A percentile compares a stretch with the other conserved stretches of the same genome.
phyloP scores from a whole-genome alignment of 768 basidiomycete species.

The Lactifluus rugatus region DNA sequence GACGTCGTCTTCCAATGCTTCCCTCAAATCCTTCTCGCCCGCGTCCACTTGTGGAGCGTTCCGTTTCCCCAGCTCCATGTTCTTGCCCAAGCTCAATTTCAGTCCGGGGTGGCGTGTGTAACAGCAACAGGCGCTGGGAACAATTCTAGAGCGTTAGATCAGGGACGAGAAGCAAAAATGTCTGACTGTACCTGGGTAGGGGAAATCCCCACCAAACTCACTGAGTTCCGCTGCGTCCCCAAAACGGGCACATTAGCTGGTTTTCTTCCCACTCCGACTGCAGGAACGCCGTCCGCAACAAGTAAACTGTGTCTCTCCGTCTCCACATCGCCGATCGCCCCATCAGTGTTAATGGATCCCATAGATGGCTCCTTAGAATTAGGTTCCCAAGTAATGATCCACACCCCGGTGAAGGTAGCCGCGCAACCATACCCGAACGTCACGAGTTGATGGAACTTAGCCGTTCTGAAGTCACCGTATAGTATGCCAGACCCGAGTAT shows the following conservation, averaged over 20 bases:
- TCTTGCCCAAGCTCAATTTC: constrained; percentile 15
- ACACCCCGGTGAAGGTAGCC: constrained; percentile 86
- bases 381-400: constrained; percentile 69
- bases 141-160: constrained; percentile 1
- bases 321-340: constrained; percentile 25
- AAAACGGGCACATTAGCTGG: constrained; percentile 34
- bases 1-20: constrained; percentile 11
- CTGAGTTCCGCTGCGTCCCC: constrained; percentile 42
- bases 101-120: constrained; percentile 55
- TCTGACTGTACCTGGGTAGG: constrained; percentile 51
- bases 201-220: constrained; percentile 61
- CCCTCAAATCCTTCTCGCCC: background rate
- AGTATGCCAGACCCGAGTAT: constrained; percentile 90
- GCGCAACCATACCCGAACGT: constrained; percentile 82
- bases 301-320: constrained; percentile 18
- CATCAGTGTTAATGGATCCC: constrained; percentile 22
- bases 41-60: background rate
- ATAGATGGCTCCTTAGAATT: constrained; percentile 18
- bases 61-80: background rate
- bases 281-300: constrained; percentile 20
- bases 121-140: constrained; percentile 48
- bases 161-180: background rate
- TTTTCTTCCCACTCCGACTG: constrained; percentile 18
- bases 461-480: constrained; percentile 85
- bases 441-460: constrained; percentile 70